Evolutionary conservation across 768 basidiomycete genomes (phyloP), one percentile per base, ranked within the genome.

Genomic region (Suillus spraguei): DNA sequence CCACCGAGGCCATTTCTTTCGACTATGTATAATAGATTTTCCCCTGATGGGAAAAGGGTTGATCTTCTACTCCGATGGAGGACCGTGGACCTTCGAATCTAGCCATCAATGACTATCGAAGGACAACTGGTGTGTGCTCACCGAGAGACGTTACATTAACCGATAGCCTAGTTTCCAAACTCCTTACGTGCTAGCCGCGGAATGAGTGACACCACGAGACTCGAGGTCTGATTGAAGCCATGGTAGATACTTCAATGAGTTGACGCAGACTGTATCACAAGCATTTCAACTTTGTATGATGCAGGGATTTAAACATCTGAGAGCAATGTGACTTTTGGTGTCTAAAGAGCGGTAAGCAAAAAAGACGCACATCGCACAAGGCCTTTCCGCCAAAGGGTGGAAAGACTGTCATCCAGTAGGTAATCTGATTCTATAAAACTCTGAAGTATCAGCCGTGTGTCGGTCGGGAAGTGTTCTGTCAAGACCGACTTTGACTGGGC

Each of bases 31-130:
- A 14, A 94, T 87, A 0, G 91, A 90, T 77, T 97, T 94, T 6
- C 95, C 95, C 49, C 94, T 81, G 65, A 94, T 83, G 0, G 94
- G 92, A 70, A 85, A 86, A 32, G 77, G 24, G 77, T 78, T 63
- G 81, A 73, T 97, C 95, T 69, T 94, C 88, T 2, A 96, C 86
- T 5, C 94, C 95, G 14, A 91, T 84, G 50, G 96, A 79, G 35
- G 85, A 86, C 58, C 85, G 80, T 16, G 94, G 86, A 5, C 90
- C 90, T 83, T 59, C 35, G 11, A 44, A 42, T 35, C 22, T 24
- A 10, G 47, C 16, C 17, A 22, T 42, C 20, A 59, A 63, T 20
- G 66, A 28, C 17, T 56, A 60, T 38, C 5, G 1, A 33, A 35
- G 16, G 55, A 53, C 20, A 58, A 17, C 20, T 24, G 17, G 14